Base-by-base conservation (phyloP, 2,329 filamentous ascomycete genomes). In the Xylaria sp. region DNA sequence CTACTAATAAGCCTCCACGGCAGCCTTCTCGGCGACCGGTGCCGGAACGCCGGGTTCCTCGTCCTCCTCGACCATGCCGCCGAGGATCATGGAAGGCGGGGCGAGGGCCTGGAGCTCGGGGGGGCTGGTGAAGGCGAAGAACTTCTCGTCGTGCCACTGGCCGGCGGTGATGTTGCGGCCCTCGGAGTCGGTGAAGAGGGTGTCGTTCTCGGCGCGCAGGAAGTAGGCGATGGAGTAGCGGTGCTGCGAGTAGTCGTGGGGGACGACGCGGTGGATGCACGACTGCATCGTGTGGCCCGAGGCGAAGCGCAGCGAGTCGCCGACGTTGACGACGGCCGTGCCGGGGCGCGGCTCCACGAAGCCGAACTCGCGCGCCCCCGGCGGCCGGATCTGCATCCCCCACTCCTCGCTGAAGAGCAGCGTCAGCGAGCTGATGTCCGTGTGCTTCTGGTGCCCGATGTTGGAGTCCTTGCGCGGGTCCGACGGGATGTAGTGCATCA, bases 141-240 rank as follows among this genome's bases (percentile, higher is more conserved):
- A 85, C 79, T 86, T 86, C 78, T 85, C 80, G 75, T 86, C 84
- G 73, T 86, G 84, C 84, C 84, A 86, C 78, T 85, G 81, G 57
- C 81, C 81, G 46, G 86, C 84, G 10, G 85, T 86, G 68, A 87
- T 80, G 70, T 81, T 82, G 50, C 85, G 79, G 65, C 86, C 86
- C 79, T 85, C 84, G 70, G 81, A 83, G 77, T 88, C 86, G 56
- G 80, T 80, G 76, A 88, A 87, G 81, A 84, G 83, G 74, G 83
- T 84, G 73, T 85, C 84, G 76, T 87, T 81, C 80, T 87, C 85
- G 60, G 86, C 83, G 41, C 86, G 81, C 60, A 88, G 80, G 80
- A 88, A 88, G 77, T 88, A 88, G 15, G 86, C 86, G 69, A 88
- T 85, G 10, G 83, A 86, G 81, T 87, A 88, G 65, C 86, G 83